phyloP scores from a whole-genome alignment of 768 basidiomycete species.

The Suillus weaverae region DNA sequence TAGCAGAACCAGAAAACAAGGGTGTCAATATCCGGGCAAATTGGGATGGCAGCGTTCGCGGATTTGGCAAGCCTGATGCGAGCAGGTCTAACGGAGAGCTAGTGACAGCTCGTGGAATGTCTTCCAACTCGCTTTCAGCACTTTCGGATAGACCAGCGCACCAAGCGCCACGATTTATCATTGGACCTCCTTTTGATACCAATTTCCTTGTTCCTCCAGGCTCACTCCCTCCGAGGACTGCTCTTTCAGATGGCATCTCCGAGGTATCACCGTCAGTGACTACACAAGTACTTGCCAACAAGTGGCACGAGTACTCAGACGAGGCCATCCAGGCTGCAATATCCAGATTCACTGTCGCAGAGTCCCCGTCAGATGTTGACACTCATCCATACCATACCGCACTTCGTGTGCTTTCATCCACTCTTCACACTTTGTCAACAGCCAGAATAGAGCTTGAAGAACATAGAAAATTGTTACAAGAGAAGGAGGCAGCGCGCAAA shows the following conservation, averaged over 20 bases:
- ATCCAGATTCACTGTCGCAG: slow-evolving; percentile 44
- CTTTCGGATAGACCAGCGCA: slow-evolving; percentile 40
- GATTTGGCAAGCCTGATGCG: slow-evolving; percentile 46
- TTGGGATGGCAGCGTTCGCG: slow-evolving; percentile 60
- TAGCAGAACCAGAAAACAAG: slow-evolving; percentile 28
- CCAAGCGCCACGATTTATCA: slow-evolving; percentile 37
- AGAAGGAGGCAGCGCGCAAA: slow-evolving; percentile 58
- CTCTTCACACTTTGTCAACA: slow-evolving; percentile 57
- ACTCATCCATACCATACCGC: slow-evolving; percentile 65
- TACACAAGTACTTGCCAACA: slow-evolving; percentile 58
- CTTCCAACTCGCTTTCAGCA: slow-evolving; percentile 39
- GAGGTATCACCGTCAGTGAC: slow-evolving; percentile 28
- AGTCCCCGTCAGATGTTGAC: slow-evolving; percentile 47
- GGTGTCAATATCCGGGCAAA: slow-evolving; percentile 27
- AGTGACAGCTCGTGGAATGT: slow-evolving; percentile 27
- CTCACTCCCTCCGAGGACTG: slow-evolving; percentile 22
- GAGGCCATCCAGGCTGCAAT: slow-evolving; percentile 68
- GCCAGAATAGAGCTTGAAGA: slow-evolving; percentile 67
- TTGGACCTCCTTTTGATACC: slow-evolving; percentile 39
- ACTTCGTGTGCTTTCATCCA: slow-evolving; percentile 68
- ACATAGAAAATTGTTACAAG: slow-evolving; percentile 46
- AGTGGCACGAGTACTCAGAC: slow-evolving; percentile 80
- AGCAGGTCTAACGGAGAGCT: slow-evolving; percentile 24
- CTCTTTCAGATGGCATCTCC: slow-evolving; percentile 9
- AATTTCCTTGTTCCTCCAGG: slow-evolving; percentile 36